Percentiles rank a stretch among this genome's conserved stretches.
Conservation (phyloP, 163 green algal genomes). For the Chlamydomonas reinhardtii region DNA sequence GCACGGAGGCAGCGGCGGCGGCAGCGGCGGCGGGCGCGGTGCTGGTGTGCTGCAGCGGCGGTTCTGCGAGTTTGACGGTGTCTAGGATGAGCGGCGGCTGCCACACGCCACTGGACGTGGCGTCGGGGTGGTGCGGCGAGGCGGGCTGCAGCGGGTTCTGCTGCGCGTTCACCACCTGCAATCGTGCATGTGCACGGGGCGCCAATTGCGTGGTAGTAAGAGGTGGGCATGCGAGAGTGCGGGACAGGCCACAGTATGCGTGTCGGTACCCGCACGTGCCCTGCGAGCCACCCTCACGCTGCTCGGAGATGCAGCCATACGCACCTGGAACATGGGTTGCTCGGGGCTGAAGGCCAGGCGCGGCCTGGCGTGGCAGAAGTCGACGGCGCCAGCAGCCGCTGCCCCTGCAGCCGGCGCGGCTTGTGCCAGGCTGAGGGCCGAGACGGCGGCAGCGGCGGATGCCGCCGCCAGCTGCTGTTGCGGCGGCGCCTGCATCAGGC, state of each 20-base stretch:
- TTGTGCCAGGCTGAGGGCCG: background rate
- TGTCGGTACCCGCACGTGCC: too few relatives aligned
- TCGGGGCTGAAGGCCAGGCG: too few relatives aligned
- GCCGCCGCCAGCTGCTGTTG: background rate
- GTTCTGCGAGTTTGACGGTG: slow-evolving; percentile 49
- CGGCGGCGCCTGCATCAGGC: slow-evolving; percentile 6
- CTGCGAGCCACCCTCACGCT: too few relatives aligned
- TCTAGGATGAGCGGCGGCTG: slow-evolving; percentile 42
- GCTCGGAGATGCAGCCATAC: too few relatives aligned
- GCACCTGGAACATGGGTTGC: slow-evolving; percentile 8
- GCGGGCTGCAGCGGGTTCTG: slow-evolving; percentile 13
- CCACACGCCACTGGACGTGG: background rate
- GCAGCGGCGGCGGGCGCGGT: background rate
- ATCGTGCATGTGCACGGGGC: background rate
- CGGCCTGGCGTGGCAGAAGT: too few relatives aligned
- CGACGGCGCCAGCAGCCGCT: too few relatives aligned
- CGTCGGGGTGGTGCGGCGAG: background rate
- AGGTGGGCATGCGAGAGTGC: too few relatives aligned
- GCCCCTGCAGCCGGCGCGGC: too few relatives aligned
- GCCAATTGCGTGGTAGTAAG: too few relatives aligned
- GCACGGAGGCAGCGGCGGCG: background rate
- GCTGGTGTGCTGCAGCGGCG: background rate
- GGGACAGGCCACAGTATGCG: background rate
- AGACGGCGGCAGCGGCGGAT: background rate
- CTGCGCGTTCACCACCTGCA: background rate